phyloP scores from a whole-genome alignment of 1,139 yeast species.

The Candida gigantensis region DNA sequence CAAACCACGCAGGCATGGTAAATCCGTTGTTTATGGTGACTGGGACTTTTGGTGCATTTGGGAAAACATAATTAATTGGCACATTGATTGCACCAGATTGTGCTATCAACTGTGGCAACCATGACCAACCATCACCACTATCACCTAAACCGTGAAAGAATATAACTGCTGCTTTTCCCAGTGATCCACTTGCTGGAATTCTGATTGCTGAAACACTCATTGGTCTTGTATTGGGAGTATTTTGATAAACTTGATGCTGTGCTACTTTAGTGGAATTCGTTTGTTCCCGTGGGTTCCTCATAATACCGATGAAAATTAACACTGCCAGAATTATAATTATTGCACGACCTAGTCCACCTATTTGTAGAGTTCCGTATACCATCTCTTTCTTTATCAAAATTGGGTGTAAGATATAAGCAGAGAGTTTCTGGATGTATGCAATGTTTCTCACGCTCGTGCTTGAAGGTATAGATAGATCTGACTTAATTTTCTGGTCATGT shows the following conservation, averaged over 20 bases:
- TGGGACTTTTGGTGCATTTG: conserved; percentile 79
- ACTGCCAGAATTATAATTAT: conserved; percentile 1
- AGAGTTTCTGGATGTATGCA: too few relatives aligned
- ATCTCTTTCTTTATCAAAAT: too few relatives aligned
- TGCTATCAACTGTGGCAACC: conserved; percentile 56
- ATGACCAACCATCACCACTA: conserved; percentile 85
- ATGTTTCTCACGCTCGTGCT: too few relatives aligned
- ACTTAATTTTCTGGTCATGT: too few relatives aligned
- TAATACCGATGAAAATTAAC: neutral
- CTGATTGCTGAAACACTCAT: conserved; percentile 24
- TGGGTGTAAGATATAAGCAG: too few relatives aligned
- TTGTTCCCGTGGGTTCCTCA: neutral
- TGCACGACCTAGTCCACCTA: neutral
- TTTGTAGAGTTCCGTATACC: too few relatives aligned
- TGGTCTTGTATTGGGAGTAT: neutral
- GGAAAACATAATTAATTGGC: conserved; percentile 77
- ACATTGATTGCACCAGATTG: conserved; percentile 47
- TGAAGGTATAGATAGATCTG: too few relatives aligned
- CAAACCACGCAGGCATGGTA: conserved; percentile 87
- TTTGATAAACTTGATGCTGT: too few relatives aligned
- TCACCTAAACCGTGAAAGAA: conserved; percentile 93
- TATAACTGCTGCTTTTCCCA: conserved; percentile 61
- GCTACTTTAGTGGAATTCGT: neutral
- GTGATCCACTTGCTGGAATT: conserved; percentile 21
- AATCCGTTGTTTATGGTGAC: conserved; percentile 68